A percentile compares a stretch with the other conserved stretches of the same genome.
phyloP scores from a whole-genome alignment of 768 basidiomycete species.

The Candolleomyces aberdarensis region DNA sequence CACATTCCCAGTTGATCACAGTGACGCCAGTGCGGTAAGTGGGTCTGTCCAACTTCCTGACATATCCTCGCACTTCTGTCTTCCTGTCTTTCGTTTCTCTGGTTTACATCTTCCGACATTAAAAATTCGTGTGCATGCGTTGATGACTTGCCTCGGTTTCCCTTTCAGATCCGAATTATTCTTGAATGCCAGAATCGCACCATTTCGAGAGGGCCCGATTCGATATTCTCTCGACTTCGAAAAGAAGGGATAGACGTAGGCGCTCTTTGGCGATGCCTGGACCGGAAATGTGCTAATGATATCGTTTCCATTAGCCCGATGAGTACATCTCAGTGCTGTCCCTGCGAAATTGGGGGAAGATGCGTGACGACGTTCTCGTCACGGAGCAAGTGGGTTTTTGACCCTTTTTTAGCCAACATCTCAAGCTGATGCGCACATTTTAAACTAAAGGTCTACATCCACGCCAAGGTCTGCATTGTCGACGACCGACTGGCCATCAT shows the following conservation, averaged over 20 bases:
- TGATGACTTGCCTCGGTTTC: background rate
- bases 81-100: background rate
- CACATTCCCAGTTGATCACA: slow-evolving; percentile 87
- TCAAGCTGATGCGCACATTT: background rate
- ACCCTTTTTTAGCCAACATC: background rate
- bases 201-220: slow-evolving; percentile 83
- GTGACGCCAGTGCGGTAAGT: slow-evolving; percentile 86
- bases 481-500: slow-evolving; percentile 95
- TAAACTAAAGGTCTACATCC: slow-evolving; percentile 72
- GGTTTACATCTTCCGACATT: background rate
- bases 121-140: background rate
- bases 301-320: slow-evolving; percentile 58
- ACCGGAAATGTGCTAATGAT: slow-evolving; percentile 1
- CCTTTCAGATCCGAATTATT: slow-evolving; percentile 80
- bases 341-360: slow-evolving; percentile 89
- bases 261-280: slow-evolving; percentile 7
- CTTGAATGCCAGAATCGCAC: slow-evolving; percentile 93
- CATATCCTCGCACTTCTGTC: background rate
- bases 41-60: slow-evolving; percentile 9
- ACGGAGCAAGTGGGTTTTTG: slow-evolving; percentile 73
- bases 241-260: slow-evolving; percentile 85
- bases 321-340: slow-evolving; percentile 92
- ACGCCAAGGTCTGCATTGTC: slow-evolving; percentile 85
- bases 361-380: slow-evolving; percentile 77
- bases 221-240: slow-evolving; percentile 82